Evolutionary conservation across 768 basidiomycete species (phyloP).

Genomic region (Xerocomellus chrysenteron): DNA sequence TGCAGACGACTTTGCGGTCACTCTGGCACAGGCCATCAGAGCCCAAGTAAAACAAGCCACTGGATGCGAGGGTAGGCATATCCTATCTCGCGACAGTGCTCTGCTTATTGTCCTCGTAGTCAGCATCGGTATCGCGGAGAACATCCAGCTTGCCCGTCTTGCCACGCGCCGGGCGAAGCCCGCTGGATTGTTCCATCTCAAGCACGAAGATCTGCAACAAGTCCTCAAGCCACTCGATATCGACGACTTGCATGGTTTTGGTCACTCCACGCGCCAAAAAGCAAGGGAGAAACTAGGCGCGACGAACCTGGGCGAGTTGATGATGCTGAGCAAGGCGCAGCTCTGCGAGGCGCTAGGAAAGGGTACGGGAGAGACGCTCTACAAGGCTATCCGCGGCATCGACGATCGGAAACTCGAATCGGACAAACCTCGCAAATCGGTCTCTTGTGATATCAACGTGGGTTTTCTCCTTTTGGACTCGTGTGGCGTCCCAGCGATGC

Average conservation of each 20-base stretch:
- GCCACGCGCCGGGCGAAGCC: conserved; percentile 93
- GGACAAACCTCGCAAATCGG: conserved; percentile 84
- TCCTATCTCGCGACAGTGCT: neutral
- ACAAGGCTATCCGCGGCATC: conserved; percentile 78
- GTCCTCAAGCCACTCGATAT: conserved; percentile 72
- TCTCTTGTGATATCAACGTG: conserved; percentile 94
- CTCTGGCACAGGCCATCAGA: conserved; percentile 80
- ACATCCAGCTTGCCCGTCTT: conserved; percentile 89
- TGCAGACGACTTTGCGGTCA: conserved; percentile 60
- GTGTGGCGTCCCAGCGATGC: neutral
- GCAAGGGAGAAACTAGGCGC: conserved; percentile 76
- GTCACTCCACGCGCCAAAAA: conserved; percentile 71
- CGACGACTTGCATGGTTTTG: conserved; percentile 85
- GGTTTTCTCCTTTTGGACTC: conserved; percentile 31
- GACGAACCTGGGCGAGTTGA: conserved; percentile 67
- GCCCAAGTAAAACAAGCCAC: conserved; percentile 75
- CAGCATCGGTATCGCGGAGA: conserved; percentile 89
- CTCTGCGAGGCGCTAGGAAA: conserved; percentile 78
- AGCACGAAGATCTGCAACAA: conserved; percentile 46
- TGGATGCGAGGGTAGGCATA: conserved; percentile 69
- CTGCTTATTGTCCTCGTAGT: conserved; percentile 44
- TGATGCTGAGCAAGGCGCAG: conserved; percentile 56
- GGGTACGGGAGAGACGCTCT: conserved; percentile 80
- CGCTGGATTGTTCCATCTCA: conserved; percentile 78
- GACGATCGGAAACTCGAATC: conserved; percentile 80